A percentile compares a stretch with the other conserved stretches of the same genome.
Conservation (phyloP, 805 yeast genomes). For the Crinitomyces ghanaensis region DNA sequence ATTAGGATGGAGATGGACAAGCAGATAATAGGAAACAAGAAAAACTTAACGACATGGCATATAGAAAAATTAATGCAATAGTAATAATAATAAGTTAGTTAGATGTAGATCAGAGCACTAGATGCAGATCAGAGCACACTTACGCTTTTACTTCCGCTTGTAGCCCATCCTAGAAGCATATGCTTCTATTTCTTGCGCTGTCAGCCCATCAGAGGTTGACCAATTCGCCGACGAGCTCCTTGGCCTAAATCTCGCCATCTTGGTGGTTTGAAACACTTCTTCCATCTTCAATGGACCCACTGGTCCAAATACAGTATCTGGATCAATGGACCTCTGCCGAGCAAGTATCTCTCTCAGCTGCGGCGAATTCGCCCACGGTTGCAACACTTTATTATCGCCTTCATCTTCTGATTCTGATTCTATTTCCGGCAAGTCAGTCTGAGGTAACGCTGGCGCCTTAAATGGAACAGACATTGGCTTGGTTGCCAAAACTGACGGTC, state of each 20-base stretch:
- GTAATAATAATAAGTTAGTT: neutral
- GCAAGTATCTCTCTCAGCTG: constrained; percentile 36
- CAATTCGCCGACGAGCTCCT: constrained; percentile 44
- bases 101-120: neutral
- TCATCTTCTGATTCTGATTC: constrained; percentile 36
- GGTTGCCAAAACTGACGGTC: constrained; percentile 18
- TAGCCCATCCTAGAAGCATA: constrained; percentile 40
- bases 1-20: neutral
- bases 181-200: constrained; percentile 35
- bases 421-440: constrained; percentile 21
- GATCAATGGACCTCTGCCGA: constrained; percentile 45
- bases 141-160: constrained; percentile 3
- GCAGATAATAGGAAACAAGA: neutral
- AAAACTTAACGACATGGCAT: neutral
- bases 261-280: constrained; percentile 44
- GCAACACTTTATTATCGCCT: constrained; percentile 37
- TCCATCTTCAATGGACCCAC: constrained; percentile 58
- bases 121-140: neutral
- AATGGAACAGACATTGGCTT: constrained; percentile 19
- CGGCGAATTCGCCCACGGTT: constrained; percentile 56
- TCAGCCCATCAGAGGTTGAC: constrained; percentile 36
- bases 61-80: neutral
- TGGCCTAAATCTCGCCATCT: constrained; percentile 39
- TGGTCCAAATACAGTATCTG: constrained; percentile 62
- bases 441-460: constrained; percentile 1